These are phyloP conservation scores for Ceratobasidium sp. DNA, from an alignment of 1,284 basidiomycete genomes.

Conservation along the genomic window DNA sequence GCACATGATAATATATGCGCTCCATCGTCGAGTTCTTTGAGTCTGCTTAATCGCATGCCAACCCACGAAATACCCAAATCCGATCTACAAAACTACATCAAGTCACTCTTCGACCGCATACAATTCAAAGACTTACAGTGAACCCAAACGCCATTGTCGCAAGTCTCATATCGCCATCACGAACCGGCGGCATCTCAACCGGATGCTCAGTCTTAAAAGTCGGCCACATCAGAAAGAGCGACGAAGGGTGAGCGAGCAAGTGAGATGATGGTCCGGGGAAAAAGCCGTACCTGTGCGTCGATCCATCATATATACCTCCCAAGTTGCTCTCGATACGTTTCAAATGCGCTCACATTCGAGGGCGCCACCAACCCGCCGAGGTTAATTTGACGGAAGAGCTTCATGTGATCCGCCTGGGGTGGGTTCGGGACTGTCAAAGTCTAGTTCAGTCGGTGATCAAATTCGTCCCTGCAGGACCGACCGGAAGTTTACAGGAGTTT, in stretches of 20 bases:
- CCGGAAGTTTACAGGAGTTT: neutral
- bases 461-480: neutral
- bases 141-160: constrained; percentile 43
- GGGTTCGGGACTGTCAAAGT: constrained; percentile 3
- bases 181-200: constrained; percentile 1
- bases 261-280: neutral
- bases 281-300: neutral
- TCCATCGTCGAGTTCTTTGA: constrained; percentile 35
- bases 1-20: constrained; percentile 41
- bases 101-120: neutral
- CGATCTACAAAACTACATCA: constrained; percentile 16
- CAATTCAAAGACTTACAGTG: constrained; percentile 7
- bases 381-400: neutral
- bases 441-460: constrained; percentile 2
- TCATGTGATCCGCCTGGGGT: constrained; percentile 5
- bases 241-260: neutral
- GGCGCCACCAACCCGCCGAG: neutral
- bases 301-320: constrained; percentile 13
- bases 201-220: constrained; percentile 39
- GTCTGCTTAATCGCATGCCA: constrained; percentile 43
- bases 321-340: constrained; percentile 8
- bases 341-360: neutral
- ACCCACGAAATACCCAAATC: constrained; percentile 38
- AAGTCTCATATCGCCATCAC: constrained; percentile 38
- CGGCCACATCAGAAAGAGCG: constrained; percentile 31